A percentile compares a stretch with the other conserved stretches of the same genome.
Conservation (phyloP, 2,329 filamentous ascomycete species). For the Ceratocystis harringtonii region DNA sequence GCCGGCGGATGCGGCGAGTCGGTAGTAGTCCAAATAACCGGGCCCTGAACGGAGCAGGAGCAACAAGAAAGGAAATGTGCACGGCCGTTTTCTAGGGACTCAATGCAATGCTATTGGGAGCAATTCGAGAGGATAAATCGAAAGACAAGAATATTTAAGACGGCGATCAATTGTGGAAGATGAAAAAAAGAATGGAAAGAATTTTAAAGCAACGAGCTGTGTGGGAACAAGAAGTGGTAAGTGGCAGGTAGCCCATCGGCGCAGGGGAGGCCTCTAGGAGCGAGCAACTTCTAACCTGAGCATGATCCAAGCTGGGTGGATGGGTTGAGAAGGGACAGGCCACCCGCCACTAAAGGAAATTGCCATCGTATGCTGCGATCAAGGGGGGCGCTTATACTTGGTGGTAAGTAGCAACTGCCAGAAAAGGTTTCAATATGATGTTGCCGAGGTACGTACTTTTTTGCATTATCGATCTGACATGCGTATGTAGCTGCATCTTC, state of each 20-base stretch:
- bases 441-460: too few species aligned
- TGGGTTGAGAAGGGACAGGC: not conserved
- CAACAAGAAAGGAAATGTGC: not conserved
- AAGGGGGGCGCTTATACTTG: not conserved
- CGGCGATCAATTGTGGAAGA: not conserved
- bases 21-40: not conserved
- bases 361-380: not conserved
- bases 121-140: not conserved
- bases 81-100: not conserved
- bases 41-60: not conserved
- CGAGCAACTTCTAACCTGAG: not conserved
- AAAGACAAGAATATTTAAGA: not conserved
- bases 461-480: too few species aligned
- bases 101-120: not conserved
- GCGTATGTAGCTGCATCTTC: too few species aligned
- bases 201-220: not conserved
- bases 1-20: not conserved
- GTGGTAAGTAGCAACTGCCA: not conserved
- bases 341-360: not conserved
- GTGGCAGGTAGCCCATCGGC: not conserved
- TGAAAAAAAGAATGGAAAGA: constrained; percentile 1
- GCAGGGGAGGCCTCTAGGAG: not conserved
- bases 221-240: not conserved
- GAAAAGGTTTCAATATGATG: not conserved
- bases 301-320: not conserved